Percentiles rank a stretch among this genome's conserved stretches.
Conservation (phyloP, 2,329 filamentous ascomycete genomes). For the Huntiella moniliformis region DNA sequence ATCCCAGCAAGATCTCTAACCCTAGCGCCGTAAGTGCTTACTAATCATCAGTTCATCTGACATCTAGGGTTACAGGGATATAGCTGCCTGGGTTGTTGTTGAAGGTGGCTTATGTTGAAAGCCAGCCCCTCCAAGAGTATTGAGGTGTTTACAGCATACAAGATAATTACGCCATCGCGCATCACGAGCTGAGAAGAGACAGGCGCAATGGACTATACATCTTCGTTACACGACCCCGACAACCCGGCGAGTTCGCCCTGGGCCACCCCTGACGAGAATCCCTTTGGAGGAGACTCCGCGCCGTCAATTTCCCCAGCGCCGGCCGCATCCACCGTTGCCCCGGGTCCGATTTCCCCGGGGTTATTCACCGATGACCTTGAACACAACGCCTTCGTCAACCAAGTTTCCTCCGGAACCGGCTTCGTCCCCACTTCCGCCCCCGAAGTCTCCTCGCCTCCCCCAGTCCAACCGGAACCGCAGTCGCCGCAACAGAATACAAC, state of each 20-base stretch:
- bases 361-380: constrained; percentile 15
- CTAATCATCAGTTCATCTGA: no score
- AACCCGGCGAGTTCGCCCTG: constrained; percentile 35
- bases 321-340: constrained; percentile 29
- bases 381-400: constrained; percentile 6
- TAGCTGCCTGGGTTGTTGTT: no score
- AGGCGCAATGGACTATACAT: constrained; percentile 35
- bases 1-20: no score
- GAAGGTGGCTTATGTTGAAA: no score
- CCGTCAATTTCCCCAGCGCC: constrained; percentile 27
- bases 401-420: not conserved
- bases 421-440: not conserved
- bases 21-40: no score
- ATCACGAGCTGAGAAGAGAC: no score
- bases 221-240: constrained; percentile 35
- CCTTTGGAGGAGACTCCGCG: constrained; percentile 14
- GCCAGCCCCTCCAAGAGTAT: no score
- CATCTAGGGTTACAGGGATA: no score
- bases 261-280: constrained; percentile 31
- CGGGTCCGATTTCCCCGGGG: constrained; percentile 22
- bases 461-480: not conserved
- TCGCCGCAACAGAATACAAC: not conserved
- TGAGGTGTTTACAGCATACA: no score
- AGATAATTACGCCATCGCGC: no score
- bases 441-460: not conserved